Percentiles rank a stretch among this genome's conserved stretches.
Conservation (phyloP, 306 rosid species). For the Prosopis cineraria region DNA sequence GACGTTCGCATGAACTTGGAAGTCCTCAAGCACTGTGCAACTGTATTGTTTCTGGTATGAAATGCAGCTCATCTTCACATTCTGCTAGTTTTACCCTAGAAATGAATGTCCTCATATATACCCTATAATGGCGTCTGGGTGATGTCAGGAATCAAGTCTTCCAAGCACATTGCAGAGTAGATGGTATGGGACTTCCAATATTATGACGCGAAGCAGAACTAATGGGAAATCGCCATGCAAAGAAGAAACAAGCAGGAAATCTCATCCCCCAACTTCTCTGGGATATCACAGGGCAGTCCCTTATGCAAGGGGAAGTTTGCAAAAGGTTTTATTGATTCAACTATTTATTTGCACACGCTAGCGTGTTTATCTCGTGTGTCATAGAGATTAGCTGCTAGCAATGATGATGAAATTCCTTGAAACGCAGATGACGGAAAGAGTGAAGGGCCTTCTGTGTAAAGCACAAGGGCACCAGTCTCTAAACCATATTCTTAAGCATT, state of each 20-base stretch:
- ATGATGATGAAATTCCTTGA: slow-evolving; percentile 4
- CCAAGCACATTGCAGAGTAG: slow-evolving; percentile 56
- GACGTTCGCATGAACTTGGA: slow-evolving; percentile 99
- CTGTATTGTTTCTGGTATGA: slow-evolving; percentile 86
- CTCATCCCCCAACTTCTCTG: slow-evolving; percentile 59
- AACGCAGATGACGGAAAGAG: slow-evolving; percentile 67
- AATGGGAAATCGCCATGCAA: slow-evolving; percentile 62
- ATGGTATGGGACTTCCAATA: slow-evolving; percentile 52
- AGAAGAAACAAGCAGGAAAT: slow-evolving; percentile 66
- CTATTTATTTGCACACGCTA: neutral
- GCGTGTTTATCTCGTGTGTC: neutral
- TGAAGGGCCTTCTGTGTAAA: slow-evolving; percentile 64
- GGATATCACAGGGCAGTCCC: slow-evolving; percentile 77
- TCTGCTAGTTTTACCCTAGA: neutral
- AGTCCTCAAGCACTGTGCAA: slow-evolving; percentile 93
- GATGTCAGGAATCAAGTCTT: slow-evolving; percentile 77
- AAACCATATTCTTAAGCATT: slow-evolving; percentile 62
- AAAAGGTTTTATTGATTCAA: slow-evolving; percentile 53
- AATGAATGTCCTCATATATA: slow-evolving; percentile 24
- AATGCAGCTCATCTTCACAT: neutral
- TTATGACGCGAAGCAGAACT: slow-evolving; percentile 71
- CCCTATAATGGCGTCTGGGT: slow-evolving; percentile 17
- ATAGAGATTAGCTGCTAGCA: neutral
- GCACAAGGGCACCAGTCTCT: slow-evolving; percentile 69
- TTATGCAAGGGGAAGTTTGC: slow-evolving; percentile 66